Evolutionary conservation across 352 stramenopile species (phyloP), one percentile per base, ranked within the genome.

Genomic region (Phytophthora ohioensis): DNA sequence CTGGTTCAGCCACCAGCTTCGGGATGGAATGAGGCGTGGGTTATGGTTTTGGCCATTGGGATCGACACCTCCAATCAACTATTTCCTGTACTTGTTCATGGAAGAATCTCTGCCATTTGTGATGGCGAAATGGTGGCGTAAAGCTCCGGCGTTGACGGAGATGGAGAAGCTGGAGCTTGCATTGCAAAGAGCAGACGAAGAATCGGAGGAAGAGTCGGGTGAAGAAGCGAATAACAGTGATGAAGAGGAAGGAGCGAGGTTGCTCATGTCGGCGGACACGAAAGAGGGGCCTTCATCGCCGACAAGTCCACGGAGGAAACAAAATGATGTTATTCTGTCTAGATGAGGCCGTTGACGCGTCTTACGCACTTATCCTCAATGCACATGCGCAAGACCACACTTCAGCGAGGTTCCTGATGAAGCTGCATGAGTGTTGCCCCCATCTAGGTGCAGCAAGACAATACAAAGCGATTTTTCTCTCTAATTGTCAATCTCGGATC

Each of bases 11-110:
- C 86, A 93, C 73, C 86, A 93, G 62, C 71, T 92, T 57, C 82
- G 86, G 15, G 86, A 93, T 55, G 86, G 68, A 31, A 87, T 86
- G 66, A 75, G 82, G 1, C 82, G 57, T 42, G 84, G 86, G 0
- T 69, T 93, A 13, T 93, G 84, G 84, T 87, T 90, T 56, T 93
- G 82, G 84, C 86, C 86, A 34, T 57, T 92, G 4, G 86, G 84
- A 3, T 92, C 84, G 9, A 91, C 84, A 11, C 82, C 79, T 11
- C 76, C 81, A 12, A 79, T 93, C 46, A 78, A 80, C 21, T 92
- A 93, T 52, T 58, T 79, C 3, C 42, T 93, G n/a, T 93, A 93
- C 49, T 57, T 93, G 30, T 60, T 75, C 43, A 67, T 88, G 64
- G 82, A 92, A 63, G 59, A 83, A 43, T 58, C 47, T 36, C 68